A percentile compares a stretch with the other conserved stretches of the same genome.
Evolutionary conservation across 306 rosid species (phyloP).

Genomic region (Comarum palustre): DNA sequence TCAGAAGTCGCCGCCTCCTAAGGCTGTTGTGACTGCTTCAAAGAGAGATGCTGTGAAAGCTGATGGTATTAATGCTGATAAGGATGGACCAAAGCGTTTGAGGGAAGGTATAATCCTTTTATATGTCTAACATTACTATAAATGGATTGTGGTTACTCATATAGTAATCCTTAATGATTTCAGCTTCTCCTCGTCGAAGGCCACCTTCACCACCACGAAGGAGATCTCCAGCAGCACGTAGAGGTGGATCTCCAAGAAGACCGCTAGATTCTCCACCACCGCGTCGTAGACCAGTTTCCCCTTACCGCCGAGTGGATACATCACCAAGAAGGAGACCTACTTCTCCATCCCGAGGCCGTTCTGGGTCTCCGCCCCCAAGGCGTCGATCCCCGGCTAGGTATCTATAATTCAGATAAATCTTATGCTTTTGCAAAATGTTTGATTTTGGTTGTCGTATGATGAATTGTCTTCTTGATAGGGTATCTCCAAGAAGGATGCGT

Average conservation of each 20-base stretch:
- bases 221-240: conserved; percentile 80
- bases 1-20: conserved; percentile 75
- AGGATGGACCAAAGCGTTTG: conserved; percentile 72
- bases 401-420: background rate
- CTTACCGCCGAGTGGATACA: conserved; percentile 76
- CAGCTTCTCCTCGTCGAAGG: conserved; percentile 82
- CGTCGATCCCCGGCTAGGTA: conserved; percentile 90
- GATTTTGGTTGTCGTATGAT: background rate
- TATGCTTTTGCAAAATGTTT: conserved; percentile 8
- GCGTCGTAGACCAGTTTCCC: conserved; percentile 75
- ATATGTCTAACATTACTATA: background rate
- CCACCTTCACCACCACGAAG: conserved; percentile 70
- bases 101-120: conserved; percentile 60
- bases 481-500: conserved; percentile 78
- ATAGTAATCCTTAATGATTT: conserved; percentile 23
- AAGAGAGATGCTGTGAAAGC: conserved; percentile 74
- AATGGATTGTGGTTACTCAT: background rate
- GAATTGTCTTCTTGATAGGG: conserved; percentile 32
- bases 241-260: conserved; percentile 88
- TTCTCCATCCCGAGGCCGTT: conserved; percentile 83
- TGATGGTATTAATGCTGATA: conserved; percentile 67
- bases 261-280: conserved; percentile 62
- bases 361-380: conserved; percentile 73
- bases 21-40: conserved; percentile 52
- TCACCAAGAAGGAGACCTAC: conserved; percentile 84